These are phyloP conservation scores for Alternaria burnsii DNA, from an alignment of 2,329 filamentous ascomycete species.

Conservation along the genomic window DNA sequence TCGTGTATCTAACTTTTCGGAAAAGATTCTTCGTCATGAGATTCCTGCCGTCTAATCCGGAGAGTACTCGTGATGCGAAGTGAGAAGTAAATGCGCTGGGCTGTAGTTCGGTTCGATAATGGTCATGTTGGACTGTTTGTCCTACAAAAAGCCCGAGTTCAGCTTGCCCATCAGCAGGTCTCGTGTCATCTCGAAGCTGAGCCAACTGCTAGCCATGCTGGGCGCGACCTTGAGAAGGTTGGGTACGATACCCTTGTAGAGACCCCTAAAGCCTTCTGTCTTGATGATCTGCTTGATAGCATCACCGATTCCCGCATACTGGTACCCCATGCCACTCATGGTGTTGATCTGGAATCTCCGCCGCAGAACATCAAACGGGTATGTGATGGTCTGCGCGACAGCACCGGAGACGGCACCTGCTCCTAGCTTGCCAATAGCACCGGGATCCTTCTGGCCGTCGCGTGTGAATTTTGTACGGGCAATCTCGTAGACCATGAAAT, in stretches of 20 bases:
- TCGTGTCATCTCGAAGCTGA: slow-evolving; percentile 93
- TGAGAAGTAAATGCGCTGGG: not conserved
- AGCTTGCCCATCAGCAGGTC: slow-evolving; percentile 74
- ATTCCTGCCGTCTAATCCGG: slow-evolving; percentile 8
- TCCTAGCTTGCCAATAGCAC: slow-evolving; percentile 78
- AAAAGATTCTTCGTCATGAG: slow-evolving; percentile 1
- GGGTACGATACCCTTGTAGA: slow-evolving; percentile 96
- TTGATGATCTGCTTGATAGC: slow-evolving; percentile 82
- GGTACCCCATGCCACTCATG: slow-evolving; percentile 97
- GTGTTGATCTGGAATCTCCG: slow-evolving; percentile 98
- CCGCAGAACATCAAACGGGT: slow-evolving; percentile 94
- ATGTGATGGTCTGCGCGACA: slow-evolving; percentile 96
- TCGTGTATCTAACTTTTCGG: not conserved
- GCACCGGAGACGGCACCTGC: slow-evolving; percentile 95
- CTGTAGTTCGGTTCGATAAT: not conserved
- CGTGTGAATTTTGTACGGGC: slow-evolving; percentile 84
- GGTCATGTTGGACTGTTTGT: not conserved
- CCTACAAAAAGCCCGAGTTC: slow-evolving; percentile 43
- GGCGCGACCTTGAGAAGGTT: slow-evolving; percentile 97
- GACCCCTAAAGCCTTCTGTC: slow-evolving; percentile 82
- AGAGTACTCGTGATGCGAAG: slow-evolving; percentile 10
- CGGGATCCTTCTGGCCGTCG: slow-evolving; percentile 86
- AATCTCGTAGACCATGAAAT: slow-evolving; percentile 98
- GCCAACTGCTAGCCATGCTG: slow-evolving; percentile 98
- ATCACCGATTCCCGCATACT: slow-evolving; percentile 87